phyloP scores from a whole-genome alignment of 169 alveolate species.

The Neospora caninum region DNA sequence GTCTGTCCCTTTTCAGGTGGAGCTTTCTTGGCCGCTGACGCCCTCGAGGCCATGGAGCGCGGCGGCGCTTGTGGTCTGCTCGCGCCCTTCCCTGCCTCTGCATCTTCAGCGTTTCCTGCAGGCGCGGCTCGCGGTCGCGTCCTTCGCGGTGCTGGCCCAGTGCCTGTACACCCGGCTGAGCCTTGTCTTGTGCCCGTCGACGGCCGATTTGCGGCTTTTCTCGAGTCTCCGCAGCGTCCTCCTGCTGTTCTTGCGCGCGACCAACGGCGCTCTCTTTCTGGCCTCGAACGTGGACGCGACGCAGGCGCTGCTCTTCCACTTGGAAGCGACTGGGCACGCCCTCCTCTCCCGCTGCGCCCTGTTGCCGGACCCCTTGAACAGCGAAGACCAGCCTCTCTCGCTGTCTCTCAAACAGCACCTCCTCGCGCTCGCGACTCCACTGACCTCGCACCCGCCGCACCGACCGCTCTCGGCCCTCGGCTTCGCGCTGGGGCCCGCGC shows the following conservation, averaged over 20 bases:
- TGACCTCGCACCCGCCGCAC: neutral
- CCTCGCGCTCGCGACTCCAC: neutral
- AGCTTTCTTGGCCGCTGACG: neutral
- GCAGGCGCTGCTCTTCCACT: neutral
- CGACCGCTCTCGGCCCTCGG: neutral
- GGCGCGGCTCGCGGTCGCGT: neutral
- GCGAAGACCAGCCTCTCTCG: neutral
- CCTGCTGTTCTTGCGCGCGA: neutral
- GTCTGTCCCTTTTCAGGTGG: neutral
- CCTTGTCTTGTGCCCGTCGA: neutral
- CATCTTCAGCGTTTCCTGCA: neutral
- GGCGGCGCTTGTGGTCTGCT: neutral
- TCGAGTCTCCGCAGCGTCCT: neutral
- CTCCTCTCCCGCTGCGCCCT: constrained; percentile 12
- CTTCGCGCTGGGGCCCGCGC: neutral
- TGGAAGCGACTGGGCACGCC: neutral
- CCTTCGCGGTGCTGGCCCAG: constrained; percentile 6
- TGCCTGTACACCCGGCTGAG: constrained; percentile 33
- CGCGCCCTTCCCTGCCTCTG: neutral
- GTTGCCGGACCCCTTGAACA: neutral
- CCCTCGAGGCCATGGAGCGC: constrained; percentile 30
- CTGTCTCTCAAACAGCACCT: neutral
- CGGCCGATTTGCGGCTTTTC: constrained; percentile 34
- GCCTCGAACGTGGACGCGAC: neutral
- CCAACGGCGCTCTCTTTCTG: constrained; percentile 13